A percentile compares a stretch with the other conserved stretches of the same genome.
These are phyloP conservation scores for Metarhizium humberi DNA, from an alignment of 2,329 filamentous ascomycete species.

Conservation along the genomic window DNA sequence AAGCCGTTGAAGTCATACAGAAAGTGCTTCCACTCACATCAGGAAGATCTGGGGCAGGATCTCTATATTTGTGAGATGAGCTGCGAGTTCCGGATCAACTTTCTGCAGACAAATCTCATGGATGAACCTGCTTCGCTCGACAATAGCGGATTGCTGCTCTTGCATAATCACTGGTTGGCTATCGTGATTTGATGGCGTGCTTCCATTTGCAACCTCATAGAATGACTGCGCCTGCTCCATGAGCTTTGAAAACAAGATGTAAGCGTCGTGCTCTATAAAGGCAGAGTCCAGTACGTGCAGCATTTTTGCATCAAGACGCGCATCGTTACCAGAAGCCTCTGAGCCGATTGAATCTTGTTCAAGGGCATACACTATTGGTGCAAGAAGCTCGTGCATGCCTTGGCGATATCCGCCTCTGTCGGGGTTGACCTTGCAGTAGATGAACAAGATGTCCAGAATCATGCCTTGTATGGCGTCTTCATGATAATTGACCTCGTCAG, in stretches of 20 bases:
- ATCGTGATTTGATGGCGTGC: slow-evolving; percentile 7
- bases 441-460: slow-evolving; percentile 82
- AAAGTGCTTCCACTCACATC: slow-evolving; percentile 49
- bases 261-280: slow-evolving; percentile 85
- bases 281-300: slow-evolving; percentile 57
- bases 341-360: slow-evolving; percentile 68
- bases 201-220: slow-evolving; percentile 55
- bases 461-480: slow-evolving; percentile 67
- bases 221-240: slow-evolving; percentile 85
- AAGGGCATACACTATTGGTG: slow-evolving; percentile 78
- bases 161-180: slow-evolving; percentile 13
- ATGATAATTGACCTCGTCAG: slow-evolving; percentile 85
- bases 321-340: slow-evolving; percentile 21
- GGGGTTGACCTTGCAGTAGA: slow-evolving; percentile 89
- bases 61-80: slow-evolving; percentile 73
- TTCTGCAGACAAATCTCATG: slow-evolving; percentile 72
- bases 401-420: slow-evolving; percentile 86
- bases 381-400: slow-evolving; percentile 94
- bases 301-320: slow-evolving; percentile 42
- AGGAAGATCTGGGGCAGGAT: slow-evolving; percentile 95
- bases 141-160: slow-evolving; percentile 49
- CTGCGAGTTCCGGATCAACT: slow-evolving; percentile 73
- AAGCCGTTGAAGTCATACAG: slow-evolving; percentile 2
- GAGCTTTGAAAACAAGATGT: slow-evolving; percentile 71
- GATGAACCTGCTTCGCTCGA: slow-evolving; percentile 77